phyloP scores from a whole-genome alignment of 2,329 filamentous ascomycete species.

The Pseudomassariella vexata region DNA sequence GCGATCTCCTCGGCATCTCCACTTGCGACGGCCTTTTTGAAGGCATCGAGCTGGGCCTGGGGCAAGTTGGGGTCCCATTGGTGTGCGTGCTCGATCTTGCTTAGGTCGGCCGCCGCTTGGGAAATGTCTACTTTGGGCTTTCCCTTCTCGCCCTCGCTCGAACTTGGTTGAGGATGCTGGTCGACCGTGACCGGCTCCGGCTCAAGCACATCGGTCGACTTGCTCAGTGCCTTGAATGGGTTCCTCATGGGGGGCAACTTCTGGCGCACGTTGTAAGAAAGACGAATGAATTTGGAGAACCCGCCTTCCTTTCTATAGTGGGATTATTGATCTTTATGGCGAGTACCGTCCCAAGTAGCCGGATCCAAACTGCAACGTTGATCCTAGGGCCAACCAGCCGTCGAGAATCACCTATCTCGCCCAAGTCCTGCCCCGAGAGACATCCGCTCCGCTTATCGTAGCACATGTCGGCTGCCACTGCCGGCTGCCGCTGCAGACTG shows the following conservation, averaged over 20 bases:
- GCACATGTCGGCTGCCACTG: too few relatives aligned
- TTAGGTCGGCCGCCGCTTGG: constrained; percentile 18
- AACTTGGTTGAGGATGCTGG: too few relatives aligned
- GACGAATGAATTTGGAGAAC: background rate
- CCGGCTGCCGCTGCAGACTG: too few relatives aligned
- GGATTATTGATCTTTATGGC: background rate
- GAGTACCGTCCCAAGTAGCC: background rate
- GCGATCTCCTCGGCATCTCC: constrained; percentile 24
- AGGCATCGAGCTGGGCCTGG: constrained; percentile 23
- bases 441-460: background rate
- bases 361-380: background rate
- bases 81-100: constrained; percentile 25
- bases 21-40: constrained; percentile 23
- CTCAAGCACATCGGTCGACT: background rate
- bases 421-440: background rate
- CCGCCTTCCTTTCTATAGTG: too few relatives aligned
- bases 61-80: constrained; percentile 29
- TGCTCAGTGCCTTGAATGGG: background rate
- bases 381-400: too few relatives aligned
- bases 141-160: constrained; percentile 11
- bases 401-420: background rate
- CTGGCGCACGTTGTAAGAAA: background rate
- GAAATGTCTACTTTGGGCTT: constrained; percentile 12
- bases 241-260: constrained; percentile 1
- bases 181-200: background rate